Evolutionary conservation across 768 basidiomycete species (phyloP).

Genomic region (Pulveroboletus sp.): DNA sequence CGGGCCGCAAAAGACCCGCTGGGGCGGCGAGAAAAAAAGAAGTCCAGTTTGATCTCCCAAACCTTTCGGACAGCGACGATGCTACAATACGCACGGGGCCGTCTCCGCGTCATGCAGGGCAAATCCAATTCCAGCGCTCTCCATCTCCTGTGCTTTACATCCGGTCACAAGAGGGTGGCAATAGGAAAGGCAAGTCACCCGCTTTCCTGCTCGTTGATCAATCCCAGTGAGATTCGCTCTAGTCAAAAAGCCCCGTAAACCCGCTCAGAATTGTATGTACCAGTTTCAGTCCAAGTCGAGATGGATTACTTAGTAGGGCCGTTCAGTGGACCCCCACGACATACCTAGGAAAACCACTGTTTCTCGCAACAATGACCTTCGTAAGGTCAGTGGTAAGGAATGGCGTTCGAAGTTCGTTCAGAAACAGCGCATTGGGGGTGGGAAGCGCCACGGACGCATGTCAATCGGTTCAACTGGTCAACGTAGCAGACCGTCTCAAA

Average conservation of each 20-base stretch:
- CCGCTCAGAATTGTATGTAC: slow-evolving; percentile 13
- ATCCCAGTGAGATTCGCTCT: neutral
- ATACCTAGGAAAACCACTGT: slow-evolving; percentile 6
- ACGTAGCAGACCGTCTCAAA: neutral
- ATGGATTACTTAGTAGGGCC: slow-evolving; percentile 2
- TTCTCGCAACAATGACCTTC: neutral
- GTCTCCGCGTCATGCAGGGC: slow-evolving; percentile 4
- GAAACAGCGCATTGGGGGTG: slow-evolving; percentile 2
- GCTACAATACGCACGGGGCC: slow-evolving; percentile 10
- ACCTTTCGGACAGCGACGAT: slow-evolving; percentile 13
- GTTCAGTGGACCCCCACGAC: slow-evolving; percentile 5
- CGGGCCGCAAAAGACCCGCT: neutral
- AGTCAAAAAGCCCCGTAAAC: slow-evolving; percentile 9
- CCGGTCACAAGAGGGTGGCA: slow-evolving; percentile 2
- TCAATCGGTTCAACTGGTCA: slow-evolving; percentile 13
- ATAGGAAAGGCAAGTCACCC: slow-evolving; percentile 6
- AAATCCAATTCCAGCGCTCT: neutral
- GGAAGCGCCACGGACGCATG: slow-evolving; percentile 18
- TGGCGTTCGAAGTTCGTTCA: slow-evolving; percentile 6
- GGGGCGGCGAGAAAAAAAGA: too few relatives aligned
- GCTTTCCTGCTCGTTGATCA: neutral
- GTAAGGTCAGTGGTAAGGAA: neutral
- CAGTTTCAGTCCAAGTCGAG: neutral
- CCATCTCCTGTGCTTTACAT: neutral
- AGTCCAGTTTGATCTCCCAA: slow-evolving; percentile 15